phyloP scores from a whole-genome alignment of 169 alveolate genomes.

The Plasmodium yoelii region DNA sequence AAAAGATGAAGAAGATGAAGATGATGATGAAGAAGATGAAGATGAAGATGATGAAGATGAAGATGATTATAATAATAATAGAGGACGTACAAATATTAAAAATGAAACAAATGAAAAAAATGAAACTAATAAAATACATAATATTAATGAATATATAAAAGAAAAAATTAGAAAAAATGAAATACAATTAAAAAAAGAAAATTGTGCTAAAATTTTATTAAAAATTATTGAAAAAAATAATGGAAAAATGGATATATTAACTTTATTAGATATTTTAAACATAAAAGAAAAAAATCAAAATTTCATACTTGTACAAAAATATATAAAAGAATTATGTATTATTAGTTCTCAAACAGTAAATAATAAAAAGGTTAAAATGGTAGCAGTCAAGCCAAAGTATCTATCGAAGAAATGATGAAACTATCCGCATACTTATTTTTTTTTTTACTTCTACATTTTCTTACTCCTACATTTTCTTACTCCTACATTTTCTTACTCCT shows the following conservation, averaged over 20 bases:
- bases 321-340: conserved; percentile 55
- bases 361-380: conserved; percentile 67
- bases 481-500: too few relatives aligned
- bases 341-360: conserved; percentile 67
- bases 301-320: conserved; percentile 59
- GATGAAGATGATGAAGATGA: conserved; percentile 42
- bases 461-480: too few relatives aligned
- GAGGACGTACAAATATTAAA: conserved; percentile 5
- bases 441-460: too few relatives aligned
- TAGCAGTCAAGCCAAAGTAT: conserved; percentile 62
- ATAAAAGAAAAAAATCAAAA: conserved; percentile 76
- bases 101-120: conserved; percentile 42
- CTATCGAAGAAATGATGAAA: conserved; percentile 12
- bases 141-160: conserved; percentile 48
- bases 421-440: neutral
- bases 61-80: conserved; percentile 16
- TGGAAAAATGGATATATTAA: conserved; percentile 69
- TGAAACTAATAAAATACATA: conserved; percentile 38
- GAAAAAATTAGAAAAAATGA: conserved; percentile 73
- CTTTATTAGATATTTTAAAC: conserved; percentile 53
- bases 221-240: conserved; percentile 69
- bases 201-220: conserved; percentile 67
- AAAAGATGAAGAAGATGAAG: too few relatives aligned
- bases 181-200: conserved; percentile 71
- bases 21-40: conserved; percentile 57